These are phyloP conservation scores for Mrakia gelida DNA, from an alignment of 768 basidiomycete genomes.

Conservation along the genomic window DNA sequence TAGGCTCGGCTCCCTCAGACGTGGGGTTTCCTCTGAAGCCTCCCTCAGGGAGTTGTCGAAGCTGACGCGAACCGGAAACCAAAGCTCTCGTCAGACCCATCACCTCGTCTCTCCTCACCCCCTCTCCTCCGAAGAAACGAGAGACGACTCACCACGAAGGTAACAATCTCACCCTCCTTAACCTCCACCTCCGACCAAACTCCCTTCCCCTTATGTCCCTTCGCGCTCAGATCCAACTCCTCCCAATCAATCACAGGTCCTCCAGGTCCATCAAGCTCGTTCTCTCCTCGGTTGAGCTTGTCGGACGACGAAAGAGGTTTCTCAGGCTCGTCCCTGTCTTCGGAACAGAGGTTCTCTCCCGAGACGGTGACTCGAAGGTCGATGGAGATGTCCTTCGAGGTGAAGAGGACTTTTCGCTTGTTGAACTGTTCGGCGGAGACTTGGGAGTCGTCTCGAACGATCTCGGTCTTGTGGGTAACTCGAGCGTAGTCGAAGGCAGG, in stretches of 20 bases:
- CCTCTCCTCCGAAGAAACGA: not conserved
- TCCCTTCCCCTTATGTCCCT: slow-evolving; percentile 71
- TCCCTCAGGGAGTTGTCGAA: slow-evolving; percentile 24
- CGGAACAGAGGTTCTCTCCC: slow-evolving; percentile 33
- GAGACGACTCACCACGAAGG: slow-evolving; percentile 70
- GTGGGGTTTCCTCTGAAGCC: slow-evolving; percentile 34
- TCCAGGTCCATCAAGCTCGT: slow-evolving; percentile 36
- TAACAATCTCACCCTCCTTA: slow-evolving; percentile 81
- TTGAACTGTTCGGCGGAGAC: slow-evolving; percentile 39
- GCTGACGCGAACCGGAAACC: not conserved
- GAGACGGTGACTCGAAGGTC: slow-evolving; percentile 33
- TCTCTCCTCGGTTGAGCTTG: not conserved
- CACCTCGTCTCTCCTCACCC: not conserved
- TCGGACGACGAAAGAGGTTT: slow-evolving; percentile 20
- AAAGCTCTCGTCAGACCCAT: not conserved
- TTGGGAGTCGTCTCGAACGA: slow-evolving; percentile 46
- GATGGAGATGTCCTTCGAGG: slow-evolving; percentile 40
- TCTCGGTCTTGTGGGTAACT: slow-evolving; percentile 41
- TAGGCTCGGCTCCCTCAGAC: slow-evolving; percentile 44
- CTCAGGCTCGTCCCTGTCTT: slow-evolving; percentile 45
- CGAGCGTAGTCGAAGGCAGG: slow-evolving; percentile 96
- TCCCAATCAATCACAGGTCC: slow-evolving; percentile 50
- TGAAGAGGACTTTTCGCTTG: slow-evolving; percentile 51
- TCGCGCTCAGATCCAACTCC: slow-evolving; percentile 55
- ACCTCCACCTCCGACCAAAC: slow-evolving; percentile 55